phyloP scores from a whole-genome alignment of 805 yeast species.

The Candida vaughaniae region DNA sequence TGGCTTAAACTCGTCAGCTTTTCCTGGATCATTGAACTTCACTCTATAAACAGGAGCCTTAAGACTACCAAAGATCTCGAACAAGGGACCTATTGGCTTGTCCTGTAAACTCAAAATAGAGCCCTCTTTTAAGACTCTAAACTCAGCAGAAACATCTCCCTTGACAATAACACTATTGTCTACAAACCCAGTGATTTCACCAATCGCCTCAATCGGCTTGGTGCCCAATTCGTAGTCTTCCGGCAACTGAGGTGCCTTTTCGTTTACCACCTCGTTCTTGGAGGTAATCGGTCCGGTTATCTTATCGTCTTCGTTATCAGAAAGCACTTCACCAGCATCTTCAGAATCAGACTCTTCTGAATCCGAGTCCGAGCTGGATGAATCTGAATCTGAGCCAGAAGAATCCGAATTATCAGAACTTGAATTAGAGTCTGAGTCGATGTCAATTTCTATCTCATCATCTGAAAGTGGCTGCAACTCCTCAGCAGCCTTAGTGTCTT shows the following conservation, averaged over 20 bases:
- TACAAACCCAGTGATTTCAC: constrained; percentile 65
- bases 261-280: constrained; percentile 73
- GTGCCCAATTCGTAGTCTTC: constrained; percentile 57
- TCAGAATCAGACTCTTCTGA: constrained; percentile 17
- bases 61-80: constrained; percentile 88
- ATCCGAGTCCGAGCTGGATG: constrained; percentile 16
- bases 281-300: constrained; percentile 69
- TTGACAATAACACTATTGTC: constrained; percentile 71
- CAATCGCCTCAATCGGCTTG: constrained; percentile 73
- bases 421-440: constrained; percentile 9
- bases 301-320: constrained; percentile 49
- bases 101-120: constrained; percentile 79
- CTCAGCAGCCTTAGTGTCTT: constrained; percentile 1
- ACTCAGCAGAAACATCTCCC: constrained; percentile 79
- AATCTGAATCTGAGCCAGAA: constrained; percentile 7
- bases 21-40: constrained; percentile 54
- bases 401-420: constrained; percentile 14
- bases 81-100: constrained; percentile 70
- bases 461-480: constrained; percentile 21
- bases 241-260: constrained; percentile 65
- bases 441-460: constrained; percentile 25
- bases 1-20: constrained; percentile 45
- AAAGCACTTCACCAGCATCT: constrained; percentile 38
- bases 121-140: constrained; percentile 75
- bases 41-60: constrained; percentile 81